Base-by-base conservation (phyloP, 164 flowering plant genomes). In the Nelumbo lutea region DNA sequence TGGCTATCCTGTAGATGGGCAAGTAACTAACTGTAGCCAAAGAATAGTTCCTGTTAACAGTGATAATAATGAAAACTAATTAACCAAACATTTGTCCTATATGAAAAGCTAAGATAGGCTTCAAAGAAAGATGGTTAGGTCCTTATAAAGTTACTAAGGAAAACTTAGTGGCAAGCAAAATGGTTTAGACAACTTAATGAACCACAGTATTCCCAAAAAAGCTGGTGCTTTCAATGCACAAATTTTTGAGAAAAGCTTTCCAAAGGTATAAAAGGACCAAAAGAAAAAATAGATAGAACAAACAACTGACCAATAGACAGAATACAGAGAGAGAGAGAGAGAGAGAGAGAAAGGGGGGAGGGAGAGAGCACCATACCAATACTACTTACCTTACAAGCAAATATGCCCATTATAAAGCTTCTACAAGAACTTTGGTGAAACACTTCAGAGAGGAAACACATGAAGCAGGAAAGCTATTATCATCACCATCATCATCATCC, bases 371-470 rank as follows among this genome's bases (percentile, higher is more conserved):
- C n/a, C 4, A 51, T 52, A 69, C 60, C 38, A 62, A 70, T 55
- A 42, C 61, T 3, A 15, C 66, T 64, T 27, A 46, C 50, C 73
- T 55, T 38, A 27, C 65, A 45, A 15, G 55, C 38, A 40, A 48
- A 44, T 47, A 41, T 1, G 2, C 46, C 58, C 57, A 47, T 39
- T 68, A 64, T 47, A 68, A 68, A 59, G 63, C 58, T 68, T 57
- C 69, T 45, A 39, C 47, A 48, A 13, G 15, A n/a, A 41, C 41
- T 52, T 45, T 44, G 43, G 52, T 59, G 41, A 43, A 42, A 15
- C 61, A 56, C 43, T 52, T 56, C 61, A 67, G 53, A 57, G 9
- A 1, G 42, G 61, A 44, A 42, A 67, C 40, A 27, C 38, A 65
- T 56, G 57, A 56, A 45, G 15, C 27, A 9, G 45, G 43, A 15